Evolutionary conservation across 768 basidiomycete species (phyloP), one percentile per base, ranked within the genome.

Genomic region (Cystofilobasidium macerans): DNA sequence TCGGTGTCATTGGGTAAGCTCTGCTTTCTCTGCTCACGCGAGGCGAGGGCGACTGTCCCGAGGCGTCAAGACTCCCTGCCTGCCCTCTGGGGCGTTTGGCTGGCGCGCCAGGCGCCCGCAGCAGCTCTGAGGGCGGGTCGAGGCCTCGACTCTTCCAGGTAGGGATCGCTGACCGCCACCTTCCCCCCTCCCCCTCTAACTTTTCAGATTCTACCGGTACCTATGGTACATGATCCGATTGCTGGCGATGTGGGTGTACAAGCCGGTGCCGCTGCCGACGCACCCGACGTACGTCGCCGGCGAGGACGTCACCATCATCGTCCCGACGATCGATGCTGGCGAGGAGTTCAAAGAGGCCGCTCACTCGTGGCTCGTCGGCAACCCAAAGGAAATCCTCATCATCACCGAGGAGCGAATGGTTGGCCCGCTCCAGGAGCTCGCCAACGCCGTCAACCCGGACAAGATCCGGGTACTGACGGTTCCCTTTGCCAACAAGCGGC

Each of bases 221-320:
- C 80, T 93, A 66, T 93, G 90, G 91, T 94, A 86, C 76, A 73
- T 86, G 71, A 90, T 95, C 70, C 88, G 90, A 74, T 74, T 94
- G 33, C 76, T 82, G 40, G 91, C 89, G n/a, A 82, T 82, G 28
- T 80, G 81, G 71, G 83, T 85, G 48, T 93, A 93, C 79, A 82
- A 85, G 67, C 90, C 90, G n/a, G 84, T 94, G 54, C 90, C 89
- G 0, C 78, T 92, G 18, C 91, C 91, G 59, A 84, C 87, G 78
- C 86, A 89, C 74, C 89, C 91, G 1, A 93, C 90, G 26, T 94
- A 93, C 75, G 79, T 88, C 72, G 87, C 90, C 60, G 81, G 83
- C 1, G 91, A 95, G 74, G 91, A 95, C 79, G 91, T 95, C 70
- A 95, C 91, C 47, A 93, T 94, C 74, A 90, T 95, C 68, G 92